Percentiles rank a stretch among this genome's conserved stretches.
Evolutionary conservation across 306 rosid genomes (phyloP).

Genomic region (Vicia villosa): DNA sequence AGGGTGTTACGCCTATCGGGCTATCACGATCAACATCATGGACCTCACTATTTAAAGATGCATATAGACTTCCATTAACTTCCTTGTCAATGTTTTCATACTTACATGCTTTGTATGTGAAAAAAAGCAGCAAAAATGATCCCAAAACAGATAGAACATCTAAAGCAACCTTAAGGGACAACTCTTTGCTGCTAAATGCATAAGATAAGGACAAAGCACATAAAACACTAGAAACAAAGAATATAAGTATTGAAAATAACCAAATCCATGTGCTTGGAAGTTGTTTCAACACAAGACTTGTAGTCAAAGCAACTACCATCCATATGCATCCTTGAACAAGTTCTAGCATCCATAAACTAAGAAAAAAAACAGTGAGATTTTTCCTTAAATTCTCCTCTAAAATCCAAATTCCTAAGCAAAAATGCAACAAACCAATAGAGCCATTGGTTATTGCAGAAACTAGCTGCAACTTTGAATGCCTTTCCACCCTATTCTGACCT

Average conservation of each 20-base stretch:
- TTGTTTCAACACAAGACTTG: conserved; percentile 43
- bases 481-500: conserved; percentile 10
- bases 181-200: conserved; percentile 28
- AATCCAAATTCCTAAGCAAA: conserved; percentile 54
- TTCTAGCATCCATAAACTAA: conserved; percentile 46
- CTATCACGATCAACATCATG: conserved; percentile 33
- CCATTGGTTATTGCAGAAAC: conserved; percentile 49
- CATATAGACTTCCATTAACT: conserved; percentile 36
- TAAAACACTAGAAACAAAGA: conserved; percentile 34
- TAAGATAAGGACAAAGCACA: conserved; percentile 46
- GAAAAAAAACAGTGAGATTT: conserved; percentile 45
- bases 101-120: conserved; percentile 38
- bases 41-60: conserved; percentile 48
- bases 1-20: conserved; percentile 39
- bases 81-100: conserved; percentile 34
- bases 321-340: conserved; percentile 55
- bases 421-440: conserved; percentile 51
- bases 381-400: conserved; percentile 54
- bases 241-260: conserved; percentile 38
- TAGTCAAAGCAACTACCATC: conserved; percentile 44
- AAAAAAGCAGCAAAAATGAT: conserved; percentile 38
- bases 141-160: conserved; percentile 40
- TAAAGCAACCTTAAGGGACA: conserved; percentile 39
- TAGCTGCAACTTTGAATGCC: conserved; percentile 42
- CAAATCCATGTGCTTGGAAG: conserved; percentile 43